Base-by-base conservation (phyloP, 768 basidiomycete genomes). In the Mycena amicta region DNA sequence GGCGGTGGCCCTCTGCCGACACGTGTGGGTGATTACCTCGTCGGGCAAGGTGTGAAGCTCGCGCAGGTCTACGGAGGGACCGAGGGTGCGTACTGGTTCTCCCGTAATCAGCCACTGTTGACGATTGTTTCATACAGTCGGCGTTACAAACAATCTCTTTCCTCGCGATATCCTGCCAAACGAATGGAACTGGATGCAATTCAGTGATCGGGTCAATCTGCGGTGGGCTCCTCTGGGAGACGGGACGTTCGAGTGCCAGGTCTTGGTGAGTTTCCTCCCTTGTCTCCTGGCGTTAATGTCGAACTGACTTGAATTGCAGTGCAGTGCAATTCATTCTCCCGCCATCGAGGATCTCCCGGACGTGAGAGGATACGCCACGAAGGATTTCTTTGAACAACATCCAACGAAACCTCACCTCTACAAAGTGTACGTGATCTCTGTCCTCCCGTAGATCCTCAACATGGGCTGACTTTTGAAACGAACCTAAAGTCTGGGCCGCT, bases 181-280 rank as follows among this genome's bases (percentile, higher is more conserved):
- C 16, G 61, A 58, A 20, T 70, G 68, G 62, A 67, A 70, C 15
- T 80, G 72, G 69, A 67, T 73, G 23, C 53, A 55, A 26, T 62
- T 71, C 49, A 60, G 54, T 13, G 68, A 72, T 3, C 56, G 68
- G 3, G 57, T 64, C 1, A 64, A 61, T 8, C 58, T 75, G 13
- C 54, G 72, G 16, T 78, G 79, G 78, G 64, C 67, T 2, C 56
- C 70, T 16, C 75, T 75, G 50, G 75, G 66, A 0, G 74, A 78
- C 27, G 74, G 69, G 15, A 70, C 71, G 2, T 77, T 67, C 50
- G 78, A 79, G 51, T 71, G 67, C 27, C 75, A 75, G 31, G 66
- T 75, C 15, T 53, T 77, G 64, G 78, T 79, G 18, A 46, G 50
- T 53, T 27, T 55, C 15, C 22, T 33, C 40, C 16, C 28, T 28